Conservation (phyloP, 225 moss, liverwort and hornwort species). For the Lunularia cruciata region DNA sequence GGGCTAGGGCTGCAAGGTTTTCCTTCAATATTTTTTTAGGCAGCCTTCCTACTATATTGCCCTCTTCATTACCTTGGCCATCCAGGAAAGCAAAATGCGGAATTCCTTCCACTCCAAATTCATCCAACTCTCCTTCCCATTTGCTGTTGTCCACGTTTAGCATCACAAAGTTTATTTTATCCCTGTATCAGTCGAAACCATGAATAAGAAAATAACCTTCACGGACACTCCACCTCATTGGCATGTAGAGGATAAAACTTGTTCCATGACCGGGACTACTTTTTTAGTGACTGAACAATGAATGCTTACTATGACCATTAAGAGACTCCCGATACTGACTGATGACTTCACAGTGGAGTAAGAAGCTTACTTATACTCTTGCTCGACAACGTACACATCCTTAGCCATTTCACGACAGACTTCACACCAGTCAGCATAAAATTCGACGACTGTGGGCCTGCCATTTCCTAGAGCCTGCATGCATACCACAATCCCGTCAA, state of each 20-base stretch:
- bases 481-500: not conserved
- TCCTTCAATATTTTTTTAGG: constrained; percentile 73
- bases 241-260: too few relatives aligned
- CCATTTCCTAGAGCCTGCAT: constrained; percentile 77
- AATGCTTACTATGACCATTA: not conserved
- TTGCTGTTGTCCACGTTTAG: constrained; percentile 95
- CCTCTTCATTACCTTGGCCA: constrained; percentile 84
- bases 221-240: not conserved
- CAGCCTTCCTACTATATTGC: constrained; percentile 84
- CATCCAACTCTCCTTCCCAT: constrained; percentile 92
- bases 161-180: constrained; percentile 96
- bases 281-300: not conserved
- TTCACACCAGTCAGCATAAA: constrained; percentile 99
- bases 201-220: not conserved
- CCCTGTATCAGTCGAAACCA: constrained; percentile 40
- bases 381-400: constrained; percentile 86
- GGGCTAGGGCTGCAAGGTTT: constrained; percentile 80
- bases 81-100: constrained; percentile 95
- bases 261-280: not conserved
- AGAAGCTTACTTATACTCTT: constrained; percentile 75
- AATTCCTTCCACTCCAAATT: constrained; percentile 98
- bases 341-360: too few relatives aligned
- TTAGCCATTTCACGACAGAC: constrained; percentile 94
- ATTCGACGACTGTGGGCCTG: constrained; percentile 90
- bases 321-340: too few relatives aligned